Evolutionary conservation across 768 basidiomycete species (phyloP).

Genomic region (Tephrocybe sp.): DNA sequence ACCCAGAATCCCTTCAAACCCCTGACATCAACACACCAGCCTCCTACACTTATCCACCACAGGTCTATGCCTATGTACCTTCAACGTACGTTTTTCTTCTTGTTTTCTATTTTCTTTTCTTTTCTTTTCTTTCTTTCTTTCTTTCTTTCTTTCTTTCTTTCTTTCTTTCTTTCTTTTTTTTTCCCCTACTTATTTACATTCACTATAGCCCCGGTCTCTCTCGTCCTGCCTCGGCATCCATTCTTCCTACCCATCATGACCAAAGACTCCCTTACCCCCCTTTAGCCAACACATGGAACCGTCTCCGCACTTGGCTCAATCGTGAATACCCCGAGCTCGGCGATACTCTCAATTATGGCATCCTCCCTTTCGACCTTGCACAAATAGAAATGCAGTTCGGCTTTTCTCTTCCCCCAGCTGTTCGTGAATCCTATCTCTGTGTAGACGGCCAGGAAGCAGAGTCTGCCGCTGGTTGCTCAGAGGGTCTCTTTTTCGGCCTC

Average conservation of each 20-base stretch:
- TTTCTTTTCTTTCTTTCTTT: too few relatives aligned
- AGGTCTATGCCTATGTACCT: constrained; percentile 62
- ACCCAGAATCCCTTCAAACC: constrained; percentile 46
- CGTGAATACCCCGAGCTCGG: constrained; percentile 92
- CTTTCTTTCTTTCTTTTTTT: too few relatives aligned
- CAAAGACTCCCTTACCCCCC: constrained; percentile 64
- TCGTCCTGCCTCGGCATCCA: constrained; percentile 44
- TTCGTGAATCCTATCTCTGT: constrained; percentile 87
- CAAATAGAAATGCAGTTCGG: constrained; percentile 85
- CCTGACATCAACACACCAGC: constrained; percentile 47
- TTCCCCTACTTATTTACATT: too few relatives aligned
- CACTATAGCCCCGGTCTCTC: constrained; percentile 35
- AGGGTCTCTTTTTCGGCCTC: constrained; percentile 95
- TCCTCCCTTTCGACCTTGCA: constrained; percentile 74
- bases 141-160: too few relatives aligned
- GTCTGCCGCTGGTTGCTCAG: constrained; percentile 80
- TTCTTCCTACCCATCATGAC: constrained; percentile 70
- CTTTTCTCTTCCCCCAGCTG: constrained; percentile 73
- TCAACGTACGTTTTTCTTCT: constrained; percentile 39
- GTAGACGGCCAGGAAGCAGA: constrained; percentile 95
- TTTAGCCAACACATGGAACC: constrained; percentile 78
- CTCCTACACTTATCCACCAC: constrained; percentile 79
- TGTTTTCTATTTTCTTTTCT: constrained; percentile 5
- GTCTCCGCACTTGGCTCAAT: constrained; percentile 77
- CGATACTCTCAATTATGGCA: constrained; percentile 93